phyloP scores from a whole-genome alignment of 805 yeast genomes.

The Naumovozyma castellii region DNA sequence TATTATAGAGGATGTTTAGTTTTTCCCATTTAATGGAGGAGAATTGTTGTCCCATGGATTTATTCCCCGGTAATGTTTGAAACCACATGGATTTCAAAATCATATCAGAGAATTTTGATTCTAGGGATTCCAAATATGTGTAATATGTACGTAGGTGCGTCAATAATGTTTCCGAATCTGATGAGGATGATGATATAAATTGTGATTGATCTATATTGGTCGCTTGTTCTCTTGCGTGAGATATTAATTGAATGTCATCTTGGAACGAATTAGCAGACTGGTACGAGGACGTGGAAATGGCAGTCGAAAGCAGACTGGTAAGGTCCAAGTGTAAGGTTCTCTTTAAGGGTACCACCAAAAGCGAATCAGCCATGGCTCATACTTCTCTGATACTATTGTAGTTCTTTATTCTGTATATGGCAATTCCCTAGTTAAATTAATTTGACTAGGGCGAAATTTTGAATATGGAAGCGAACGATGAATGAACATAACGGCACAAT shows the following conservation, averaged over 20 bases:
- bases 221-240: constrained; percentile 35
- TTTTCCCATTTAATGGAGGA: constrained; percentile 51
- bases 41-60: constrained; percentile 40
- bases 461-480: no score
- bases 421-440: no score
- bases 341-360: constrained; percentile 41
- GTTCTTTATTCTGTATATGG: no score
- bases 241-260: constrained; percentile 36
- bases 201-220: constrained; percentile 27
- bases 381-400: no score
- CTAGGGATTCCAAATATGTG: constrained; percentile 35
- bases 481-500: no score
- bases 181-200: not conserved
- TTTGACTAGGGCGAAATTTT: no score
- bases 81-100: constrained; percentile 61
- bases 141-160: constrained; percentile 33
- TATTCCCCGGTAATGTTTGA: constrained; percentile 47
- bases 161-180: not conserved
- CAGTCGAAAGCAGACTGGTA: constrained; percentile 31
- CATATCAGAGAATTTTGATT: constrained; percentile 55
- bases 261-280: constrained; percentile 37
- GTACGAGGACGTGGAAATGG: constrained; percentile 41
- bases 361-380: constrained; percentile 31
- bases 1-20: constrained; percentile 54
- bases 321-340: constrained; percentile 37